Evolutionary conservation across 2,329 filamentous ascomycete genomes (phyloP).

Genomic region (Corinectria fuckeliana): DNA sequence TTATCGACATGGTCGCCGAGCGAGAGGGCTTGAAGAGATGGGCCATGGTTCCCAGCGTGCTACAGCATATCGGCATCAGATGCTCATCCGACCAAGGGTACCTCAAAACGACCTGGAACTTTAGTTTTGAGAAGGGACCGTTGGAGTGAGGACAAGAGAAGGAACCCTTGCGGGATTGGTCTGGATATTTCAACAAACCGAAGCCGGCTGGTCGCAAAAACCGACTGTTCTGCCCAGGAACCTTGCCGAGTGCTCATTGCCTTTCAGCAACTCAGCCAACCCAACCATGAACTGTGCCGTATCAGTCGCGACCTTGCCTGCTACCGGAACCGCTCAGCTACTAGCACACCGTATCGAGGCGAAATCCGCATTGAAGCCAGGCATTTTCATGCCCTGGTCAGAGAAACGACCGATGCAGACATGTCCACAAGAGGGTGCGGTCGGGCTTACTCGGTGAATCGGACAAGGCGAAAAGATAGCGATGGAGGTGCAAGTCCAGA

Average conservation of each 20-base stretch:
- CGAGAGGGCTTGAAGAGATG: constrained; percentile 37
- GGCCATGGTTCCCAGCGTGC: constrained; percentile 41
- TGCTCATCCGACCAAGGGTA: constrained; percentile 37
- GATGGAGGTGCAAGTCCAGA: constrained; percentile 17
- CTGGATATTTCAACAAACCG: neutral
- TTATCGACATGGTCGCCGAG: constrained; percentile 41
- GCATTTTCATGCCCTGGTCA: neutral
- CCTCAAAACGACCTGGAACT: constrained; percentile 41
- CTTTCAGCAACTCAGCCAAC: neutral
- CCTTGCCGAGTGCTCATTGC: neutral
- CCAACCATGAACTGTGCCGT: neutral
- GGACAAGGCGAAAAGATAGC: constrained; percentile 9
- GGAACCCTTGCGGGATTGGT: neutral
- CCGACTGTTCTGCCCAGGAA: neutral
- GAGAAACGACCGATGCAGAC: neutral
- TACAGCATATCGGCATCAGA: constrained; percentile 43
- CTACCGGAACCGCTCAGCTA: neutral
- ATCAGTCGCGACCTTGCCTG: neutral
- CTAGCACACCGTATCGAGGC: neutral
- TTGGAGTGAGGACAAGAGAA: constrained; percentile 1
- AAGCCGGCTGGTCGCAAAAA: neutral
- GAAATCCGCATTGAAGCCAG: neutral
- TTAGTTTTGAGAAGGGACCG: constrained; percentile 38
- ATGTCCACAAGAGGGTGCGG: neutral
- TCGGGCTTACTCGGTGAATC: constrained; percentile 8